Evolutionary conservation across 768 basidiomycete species (phyloP).

Genomic region (Hortiboletus campestris): DNA sequence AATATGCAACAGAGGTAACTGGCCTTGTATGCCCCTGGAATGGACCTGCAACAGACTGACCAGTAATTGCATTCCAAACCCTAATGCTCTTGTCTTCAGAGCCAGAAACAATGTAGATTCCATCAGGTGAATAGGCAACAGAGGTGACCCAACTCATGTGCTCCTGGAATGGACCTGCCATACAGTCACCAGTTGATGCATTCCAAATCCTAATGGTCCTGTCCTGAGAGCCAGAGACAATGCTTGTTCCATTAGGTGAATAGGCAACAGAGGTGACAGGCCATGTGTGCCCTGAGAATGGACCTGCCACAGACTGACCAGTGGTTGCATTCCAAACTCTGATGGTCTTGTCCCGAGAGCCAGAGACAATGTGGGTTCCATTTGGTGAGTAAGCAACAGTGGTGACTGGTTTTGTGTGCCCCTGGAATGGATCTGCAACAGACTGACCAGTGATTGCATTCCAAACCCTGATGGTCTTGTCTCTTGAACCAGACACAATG

Average conservation of each 20-base stretch:
- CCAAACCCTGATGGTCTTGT: background rate
- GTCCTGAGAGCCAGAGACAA: too few species aligned
- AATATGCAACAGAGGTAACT: slow-evolving; percentile 5
- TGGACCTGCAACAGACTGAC: too few species aligned
- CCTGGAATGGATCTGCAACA: background rate
- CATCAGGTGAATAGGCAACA: too few species aligned
- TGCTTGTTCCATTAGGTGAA: background rate
- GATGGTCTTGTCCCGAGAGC: background rate
- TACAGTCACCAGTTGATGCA: too few species aligned
- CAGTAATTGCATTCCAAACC: background rate
- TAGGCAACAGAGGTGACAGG: slow-evolving; percentile 3
- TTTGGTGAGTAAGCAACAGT: slow-evolving; percentile 6
- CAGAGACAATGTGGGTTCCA: background rate
- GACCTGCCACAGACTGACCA: too few species aligned
- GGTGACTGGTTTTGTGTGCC: slow-evolving; percentile 2
- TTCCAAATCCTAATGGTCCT: background rate
- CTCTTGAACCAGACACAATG: background rate
- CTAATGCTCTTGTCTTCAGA: background rate
- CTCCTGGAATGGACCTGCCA: too few species aligned
- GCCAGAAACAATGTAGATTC: too few species aligned
- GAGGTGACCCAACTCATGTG: too few species aligned
- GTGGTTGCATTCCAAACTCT: background rate
- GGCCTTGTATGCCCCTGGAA: slow-evolving; percentile 3
- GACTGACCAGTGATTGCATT: background rate
- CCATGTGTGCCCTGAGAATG: slow-evolving; percentile 1